Conservation (phyloP, 768 basidiomycete species). For the Naganishia vaughanmartiniae region DNA sequence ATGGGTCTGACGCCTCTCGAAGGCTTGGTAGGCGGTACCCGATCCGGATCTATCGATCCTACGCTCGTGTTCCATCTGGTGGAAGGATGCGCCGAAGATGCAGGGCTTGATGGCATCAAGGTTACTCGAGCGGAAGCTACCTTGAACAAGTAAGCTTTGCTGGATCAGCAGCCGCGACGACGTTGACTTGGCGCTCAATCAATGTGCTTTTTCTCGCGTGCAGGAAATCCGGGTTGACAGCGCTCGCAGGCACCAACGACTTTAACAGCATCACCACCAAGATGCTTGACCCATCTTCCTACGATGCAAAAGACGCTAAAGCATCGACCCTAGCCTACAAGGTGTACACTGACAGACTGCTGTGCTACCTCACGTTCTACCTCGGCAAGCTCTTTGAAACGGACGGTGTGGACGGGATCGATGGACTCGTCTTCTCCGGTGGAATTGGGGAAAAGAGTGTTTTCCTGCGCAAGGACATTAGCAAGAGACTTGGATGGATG, state of each 20-base stretch:
- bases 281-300: conserved; percentile 53
- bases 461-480: conserved; percentile 63
- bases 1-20: conserved; percentile 92
- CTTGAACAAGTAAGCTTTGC: conserved; percentile 53
- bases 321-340: conserved; percentile 65
- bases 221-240: conserved; percentile 72
- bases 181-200: no score
- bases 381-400: conserved; percentile 62
- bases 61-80: conserved; percentile 82
- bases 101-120: conserved; percentile 60
- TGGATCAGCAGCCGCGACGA: background rate
- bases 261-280: conserved; percentile 65
- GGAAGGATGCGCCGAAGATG: conserved; percentile 64
- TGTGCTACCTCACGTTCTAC: conserved; percentile 71
- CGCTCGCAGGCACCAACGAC: conserved; percentile 75
- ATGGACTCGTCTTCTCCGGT: conserved; percentile 80
- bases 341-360: conserved; percentile 72
- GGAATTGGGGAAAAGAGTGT: conserved; percentile 78
- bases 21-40: conserved; percentile 83
- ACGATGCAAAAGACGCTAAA: conserved; percentile 41
- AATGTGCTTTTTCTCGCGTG: conserved; percentile 1
- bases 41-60: conserved; percentile 78
- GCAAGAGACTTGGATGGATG: conserved; percentile 60
- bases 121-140: conserved; percentile 54
- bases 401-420: conserved; percentile 53